phyloP scores from a whole-genome alignment of 2,329 filamentous ascomycete species.

The Aspergillus brunneoviolaceus region DNA sequence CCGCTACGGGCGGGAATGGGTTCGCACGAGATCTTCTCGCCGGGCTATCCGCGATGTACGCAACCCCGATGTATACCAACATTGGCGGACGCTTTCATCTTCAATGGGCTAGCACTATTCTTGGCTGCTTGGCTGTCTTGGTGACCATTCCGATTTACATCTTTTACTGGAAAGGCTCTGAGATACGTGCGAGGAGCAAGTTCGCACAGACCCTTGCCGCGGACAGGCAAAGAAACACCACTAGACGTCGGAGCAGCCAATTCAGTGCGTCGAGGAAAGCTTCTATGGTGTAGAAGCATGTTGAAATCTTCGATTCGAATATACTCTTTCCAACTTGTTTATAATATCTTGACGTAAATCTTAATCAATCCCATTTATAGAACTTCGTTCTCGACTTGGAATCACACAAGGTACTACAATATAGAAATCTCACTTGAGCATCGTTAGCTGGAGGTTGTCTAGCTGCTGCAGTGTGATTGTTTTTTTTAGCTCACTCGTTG shows the following conservation, averaged over 20 bases:
- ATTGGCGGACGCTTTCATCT: conserved; percentile 47
- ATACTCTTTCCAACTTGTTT: too few species aligned
- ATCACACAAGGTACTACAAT: too few species aligned
- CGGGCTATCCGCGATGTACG: conserved; percentile 68
- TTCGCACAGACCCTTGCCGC: conserved; percentile 50
- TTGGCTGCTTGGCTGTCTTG: conserved; percentile 52
- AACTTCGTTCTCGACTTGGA: too few species aligned
- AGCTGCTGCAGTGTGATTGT: too few species aligned
- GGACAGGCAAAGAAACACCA: conserved; percentile 21
- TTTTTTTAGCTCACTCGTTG: too few species aligned
- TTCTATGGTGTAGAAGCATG: conserved; percentile 1
- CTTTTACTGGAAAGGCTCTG: conserved; percentile 57
- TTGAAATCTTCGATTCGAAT: too few species aligned
- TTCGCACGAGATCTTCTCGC: conserved; percentile 73
- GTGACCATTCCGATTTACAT: conserved; percentile 56
- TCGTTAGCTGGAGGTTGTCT: too few species aligned
- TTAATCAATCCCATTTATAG: too few species aligned
- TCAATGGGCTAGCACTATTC: conserved; percentile 55
- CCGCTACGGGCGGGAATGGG: conserved; percentile 73
- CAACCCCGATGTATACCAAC: conserved; percentile 62
- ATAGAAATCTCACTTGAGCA: too few species aligned
- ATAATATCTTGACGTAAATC: too few species aligned
- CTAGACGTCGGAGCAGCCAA: conserved; percentile 20
- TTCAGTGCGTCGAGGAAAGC: conserved; percentile 15
- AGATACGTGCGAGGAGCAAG: conserved; percentile 51